Conservation (phyloP, 495 filamentous ascomycete species). For the Rhypophila decipiens region DNA sequence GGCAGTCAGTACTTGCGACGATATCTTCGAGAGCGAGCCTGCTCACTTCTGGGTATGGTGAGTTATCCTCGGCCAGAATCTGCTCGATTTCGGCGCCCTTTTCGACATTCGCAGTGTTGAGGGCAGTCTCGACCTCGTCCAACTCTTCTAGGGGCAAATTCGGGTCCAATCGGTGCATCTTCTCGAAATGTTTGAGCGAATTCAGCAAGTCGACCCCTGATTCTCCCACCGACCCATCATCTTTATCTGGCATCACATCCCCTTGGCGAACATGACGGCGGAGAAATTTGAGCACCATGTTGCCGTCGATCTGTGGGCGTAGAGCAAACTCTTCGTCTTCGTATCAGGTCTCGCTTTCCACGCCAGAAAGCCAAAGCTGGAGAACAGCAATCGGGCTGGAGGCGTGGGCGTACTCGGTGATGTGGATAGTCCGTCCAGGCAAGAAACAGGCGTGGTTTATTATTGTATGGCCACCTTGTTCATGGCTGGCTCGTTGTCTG, state of each 20-base stretch:
- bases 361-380: constrained; percentile 11
- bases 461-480: not conserved
- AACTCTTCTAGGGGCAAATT: constrained; percentile 59
- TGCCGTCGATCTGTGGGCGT: constrained; percentile 6
- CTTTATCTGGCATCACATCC: constrained; percentile 20
- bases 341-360: constrained; percentile 9
- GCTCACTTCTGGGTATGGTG: constrained; percentile 61
- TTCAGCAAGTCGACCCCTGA: constrained; percentile 25
- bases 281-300: constrained; percentile 16
- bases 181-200: constrained; percentile 44
- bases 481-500: constrained; percentile 2
- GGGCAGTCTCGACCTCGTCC: constrained; percentile 53
- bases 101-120: constrained; percentile 48
- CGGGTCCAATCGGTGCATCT: constrained; percentile 61
- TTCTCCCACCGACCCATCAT: constrained; percentile 22
- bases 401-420: too few relatives aligned
- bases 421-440: too few relatives aligned
- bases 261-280: constrained; percentile 19
- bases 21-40: constrained; percentile 6
- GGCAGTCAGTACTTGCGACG: too few relatives aligned
- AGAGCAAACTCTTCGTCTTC: not conserved
- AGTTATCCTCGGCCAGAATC: constrained; percentile 57
- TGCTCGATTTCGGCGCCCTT: constrained; percentile 49
- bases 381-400: constrained; percentile 13
- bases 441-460: not conserved